A percentile compares a stretch with the other conserved stretches of the same genome.
These are phyloP conservation scores for Lentinula sp. DNA, from an alignment of 768 basidiomycete species.

Conservation along the genomic window DNA sequence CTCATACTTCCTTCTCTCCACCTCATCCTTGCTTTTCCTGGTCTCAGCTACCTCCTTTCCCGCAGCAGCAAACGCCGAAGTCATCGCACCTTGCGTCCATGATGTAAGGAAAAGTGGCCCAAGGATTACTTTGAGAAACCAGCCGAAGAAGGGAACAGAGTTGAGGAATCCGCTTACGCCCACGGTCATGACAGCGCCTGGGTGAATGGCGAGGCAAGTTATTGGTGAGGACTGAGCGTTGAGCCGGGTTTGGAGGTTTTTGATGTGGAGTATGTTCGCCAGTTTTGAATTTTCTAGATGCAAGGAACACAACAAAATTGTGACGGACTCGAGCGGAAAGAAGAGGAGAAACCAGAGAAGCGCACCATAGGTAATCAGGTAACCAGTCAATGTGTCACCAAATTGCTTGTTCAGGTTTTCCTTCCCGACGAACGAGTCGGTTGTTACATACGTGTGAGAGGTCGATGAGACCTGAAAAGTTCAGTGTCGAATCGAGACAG, in stretches of 20 bases:
- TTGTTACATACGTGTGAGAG: slow-evolving; percentile 4
- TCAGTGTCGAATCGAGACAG: background rate
- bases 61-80: slow-evolving; percentile 22
- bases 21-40: no score
- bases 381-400: background rate
- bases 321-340: background rate
- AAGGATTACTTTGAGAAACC: slow-evolving; percentile 14
- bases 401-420: slow-evolving; percentile 10
- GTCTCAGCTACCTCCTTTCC: slow-evolving; percentile 13
- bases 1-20: no score
- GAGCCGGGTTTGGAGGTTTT: slow-evolving; percentile 35
- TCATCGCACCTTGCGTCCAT: slow-evolving; percentile 19
- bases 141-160: slow-evolving; percentile 6
- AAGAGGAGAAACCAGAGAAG: background rate
- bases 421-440: slow-evolving; percentile 7
- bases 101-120: slow-evolving; percentile 13
- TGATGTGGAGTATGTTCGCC: slow-evolving; percentile 21
- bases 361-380: slow-evolving; percentile 10
- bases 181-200: slow-evolving; percentile 22
- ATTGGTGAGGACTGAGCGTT: slow-evolving; percentile 18
- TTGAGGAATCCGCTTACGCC: slow-evolving; percentile 3
- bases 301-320: background rate
- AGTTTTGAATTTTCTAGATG: slow-evolving; percentile 12
- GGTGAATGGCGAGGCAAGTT: slow-evolving; percentile 21
- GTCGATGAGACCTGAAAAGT: slow-evolving; percentile 9